Percentiles rank a stretch among this genome's conserved stretches.
phyloP scores from a whole-genome alignment of 805 yeast genomes.

The Torulaspora gathmanii region DNA sequence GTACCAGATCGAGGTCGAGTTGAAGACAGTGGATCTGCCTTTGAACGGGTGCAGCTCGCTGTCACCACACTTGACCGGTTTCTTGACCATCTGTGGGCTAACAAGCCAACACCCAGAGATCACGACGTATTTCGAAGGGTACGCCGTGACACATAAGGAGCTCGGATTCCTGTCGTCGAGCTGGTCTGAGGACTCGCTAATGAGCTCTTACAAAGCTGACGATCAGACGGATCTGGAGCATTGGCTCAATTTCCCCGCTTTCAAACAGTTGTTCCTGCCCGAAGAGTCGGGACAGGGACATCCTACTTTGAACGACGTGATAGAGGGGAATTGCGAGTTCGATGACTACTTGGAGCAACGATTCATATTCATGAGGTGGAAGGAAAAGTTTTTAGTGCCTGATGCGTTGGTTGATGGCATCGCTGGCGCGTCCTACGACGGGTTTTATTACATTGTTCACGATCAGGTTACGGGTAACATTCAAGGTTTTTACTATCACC shows the following conservation, averaged over 20 bases:
- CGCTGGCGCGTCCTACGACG: slow-evolving; percentile 79
- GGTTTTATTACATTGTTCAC: slow-evolving; percentile 83
- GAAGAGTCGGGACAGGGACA: slow-evolving; percentile 2
- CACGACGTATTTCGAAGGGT: slow-evolving; percentile 64
- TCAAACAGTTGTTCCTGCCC: slow-evolving; percentile 33
- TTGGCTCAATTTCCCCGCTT: slow-evolving; percentile 56
- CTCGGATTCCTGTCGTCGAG: slow-evolving; percentile 31
- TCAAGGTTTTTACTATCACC: slow-evolving; percentile 78
- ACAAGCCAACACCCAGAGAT: slow-evolving; percentile 65
- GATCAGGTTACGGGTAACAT: slow-evolving; percentile 72
- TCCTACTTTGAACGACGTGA: slow-evolving; percentile 16
- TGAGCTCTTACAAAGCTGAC: slow-evolving; percentile 52
- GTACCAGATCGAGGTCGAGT: slow-evolving; percentile 51
- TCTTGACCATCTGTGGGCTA: slow-evolving; percentile 61
- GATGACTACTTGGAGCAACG: slow-evolving; percentile 39
- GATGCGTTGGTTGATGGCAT: slow-evolving; percentile 52
- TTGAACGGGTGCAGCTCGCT: slow-evolving; percentile 23
- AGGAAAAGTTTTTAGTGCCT: slow-evolving; percentile 80
- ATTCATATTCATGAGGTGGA: slow-evolving; percentile 87
- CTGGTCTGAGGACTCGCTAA: slow-evolving; percentile 27
- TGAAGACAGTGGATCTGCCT: slow-evolving; percentile 52
- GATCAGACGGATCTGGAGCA: slow-evolving; percentile 60
- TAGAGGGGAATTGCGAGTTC: slow-evolving; percentile 24
- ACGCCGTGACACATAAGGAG: slow-evolving; percentile 27
- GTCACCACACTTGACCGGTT: slow-evolving; percentile 49